These are phyloP conservation scores for Fragaria ananassa DNA, from an alignment of 306 rosid genomes.

Conservation along the genomic window DNA sequence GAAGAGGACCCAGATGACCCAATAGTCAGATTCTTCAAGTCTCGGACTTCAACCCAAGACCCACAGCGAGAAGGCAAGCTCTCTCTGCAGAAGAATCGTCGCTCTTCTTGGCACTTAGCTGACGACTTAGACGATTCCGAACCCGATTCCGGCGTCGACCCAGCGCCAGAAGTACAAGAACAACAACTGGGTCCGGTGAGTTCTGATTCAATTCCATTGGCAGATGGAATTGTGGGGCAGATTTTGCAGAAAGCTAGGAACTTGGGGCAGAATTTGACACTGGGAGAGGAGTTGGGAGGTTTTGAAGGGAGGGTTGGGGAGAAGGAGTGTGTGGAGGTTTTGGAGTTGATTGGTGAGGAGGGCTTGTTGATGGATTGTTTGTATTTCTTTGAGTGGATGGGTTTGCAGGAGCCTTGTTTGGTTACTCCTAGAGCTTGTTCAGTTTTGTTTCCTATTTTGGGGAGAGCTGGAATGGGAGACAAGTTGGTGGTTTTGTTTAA, in stretches of 20 bases:
- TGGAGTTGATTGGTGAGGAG: slow-evolving; percentile 55
- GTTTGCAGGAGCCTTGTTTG: slow-evolving; percentile 61
- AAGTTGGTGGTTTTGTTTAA: slow-evolving; percentile 53
- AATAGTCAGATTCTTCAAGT: slow-evolving; percentile 55
- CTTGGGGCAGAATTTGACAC: slow-evolving; percentile 52
- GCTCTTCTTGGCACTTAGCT: slow-evolving; percentile 59
- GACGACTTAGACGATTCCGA: slow-evolving; percentile 34
- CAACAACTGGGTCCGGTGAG: slow-evolving; percentile 18
- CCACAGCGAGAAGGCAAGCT: slow-evolving; percentile 46
- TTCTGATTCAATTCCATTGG: slow-evolving; percentile 17
- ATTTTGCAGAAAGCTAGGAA: slow-evolving; percentile 58
- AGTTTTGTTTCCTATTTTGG: slow-evolving; percentile 67
- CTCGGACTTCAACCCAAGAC: slow-evolving; percentile 46
- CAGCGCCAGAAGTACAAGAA: slow-evolving; percentile 13
- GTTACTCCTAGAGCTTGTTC: slow-evolving; percentile 63
- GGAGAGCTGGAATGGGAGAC: slow-evolving; percentile 73
- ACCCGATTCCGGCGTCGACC: slow-evolving; percentile 14
- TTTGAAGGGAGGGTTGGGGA: slow-evolving; percentile 52
- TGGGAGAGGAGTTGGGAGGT: slow-evolving; percentile 59
- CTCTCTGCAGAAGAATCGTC: slow-evolving; percentile 50
- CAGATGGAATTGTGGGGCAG: slow-evolving; percentile 49
- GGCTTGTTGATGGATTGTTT: slow-evolving; percentile 48
- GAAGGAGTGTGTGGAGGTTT: slow-evolving; percentile 54
- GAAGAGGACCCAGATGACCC: slow-evolving; percentile 48
- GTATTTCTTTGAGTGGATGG: slow-evolving; percentile 93